These are phyloP conservation scores for Ceratobasidium sp. DNA, from an alignment of 1,284 basidiomycete species.

Conservation along the genomic window DNA sequence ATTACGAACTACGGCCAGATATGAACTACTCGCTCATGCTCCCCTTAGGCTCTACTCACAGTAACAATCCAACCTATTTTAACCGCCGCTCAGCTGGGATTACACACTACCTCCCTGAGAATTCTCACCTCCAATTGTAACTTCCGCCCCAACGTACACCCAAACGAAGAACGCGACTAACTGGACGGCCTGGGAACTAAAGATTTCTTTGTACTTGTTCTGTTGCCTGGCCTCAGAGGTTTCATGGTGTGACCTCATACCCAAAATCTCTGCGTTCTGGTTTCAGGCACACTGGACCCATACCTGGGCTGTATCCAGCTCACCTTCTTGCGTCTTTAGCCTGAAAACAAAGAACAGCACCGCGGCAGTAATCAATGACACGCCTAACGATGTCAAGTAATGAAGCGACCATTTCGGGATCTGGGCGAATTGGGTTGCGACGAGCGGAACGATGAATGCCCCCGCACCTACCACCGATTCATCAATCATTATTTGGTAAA, in stretches of 20 bases:
- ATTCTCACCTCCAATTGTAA: slow-evolving; percentile 43
- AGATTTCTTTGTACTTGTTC: slow-evolving; percentile 37
- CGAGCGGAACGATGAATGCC: slow-evolving; percentile 64
- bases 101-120: too few species aligned
- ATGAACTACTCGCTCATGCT: neutral
- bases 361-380: slow-evolving; percentile 58
- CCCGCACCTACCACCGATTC: slow-evolving; percentile 48
- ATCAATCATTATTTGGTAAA: neutral
- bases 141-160: slow-evolving; percentile 44
- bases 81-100: neutral
- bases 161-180: slow-evolving; percentile 43
- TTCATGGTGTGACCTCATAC: neutral
- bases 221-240: neutral
- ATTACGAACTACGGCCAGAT: slow-evolving; percentile 30
- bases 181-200: slow-evolving; percentile 37
- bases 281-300: neutral
- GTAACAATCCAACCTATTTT: slow-evolving; percentile 20
- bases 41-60: neutral
- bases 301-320: neutral
- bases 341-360: slow-evolving; percentile 60
- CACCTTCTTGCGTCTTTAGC: slow-evolving; percentile 59
- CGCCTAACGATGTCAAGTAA: slow-evolving; percentile 64
- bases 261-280: slow-evolving; percentile 5
- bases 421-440: slow-evolving; percentile 66
- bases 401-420: slow-evolving; percentile 65